phyloP scores from a whole-genome alignment of 352 stramenopile genomes.

The Phytophthora tentaculata region DNA sequence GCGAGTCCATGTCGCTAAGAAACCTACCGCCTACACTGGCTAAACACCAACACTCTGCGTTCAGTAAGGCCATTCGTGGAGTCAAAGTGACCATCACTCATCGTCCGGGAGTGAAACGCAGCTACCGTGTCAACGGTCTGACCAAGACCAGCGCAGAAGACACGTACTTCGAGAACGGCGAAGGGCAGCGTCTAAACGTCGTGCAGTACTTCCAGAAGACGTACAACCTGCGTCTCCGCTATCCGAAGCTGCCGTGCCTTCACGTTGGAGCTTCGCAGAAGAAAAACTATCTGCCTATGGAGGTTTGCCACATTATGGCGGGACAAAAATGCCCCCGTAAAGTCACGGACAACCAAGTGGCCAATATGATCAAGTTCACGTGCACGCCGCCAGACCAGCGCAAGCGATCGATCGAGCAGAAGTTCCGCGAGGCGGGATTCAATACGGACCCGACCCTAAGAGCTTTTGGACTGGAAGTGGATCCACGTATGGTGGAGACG shows the following conservation, averaged over 20 bases:
- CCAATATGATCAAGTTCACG: slow-evolving; percentile 84
- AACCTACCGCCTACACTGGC: slow-evolving; percentile 41
- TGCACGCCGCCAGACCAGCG: slow-evolving; percentile 61
- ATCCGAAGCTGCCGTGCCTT: slow-evolving; percentile 79
- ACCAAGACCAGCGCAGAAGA: slow-evolving; percentile 47
- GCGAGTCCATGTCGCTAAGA: slow-evolving; percentile 35
- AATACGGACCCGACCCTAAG: slow-evolving; percentile 51
- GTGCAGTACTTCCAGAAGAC: slow-evolving; percentile 62
- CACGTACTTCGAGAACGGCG: slow-evolving; percentile 70
- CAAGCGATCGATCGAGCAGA: slow-evolving; percentile 65
- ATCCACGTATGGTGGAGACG: slow-evolving; percentile 59
- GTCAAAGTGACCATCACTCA: slow-evolving; percentile 77
- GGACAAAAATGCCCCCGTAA: slow-evolving; percentile 84
- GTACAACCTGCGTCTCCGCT: slow-evolving; percentile 64
- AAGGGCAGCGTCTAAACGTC: slow-evolving; percentile 53
- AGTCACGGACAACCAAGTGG: slow-evolving; percentile 77
- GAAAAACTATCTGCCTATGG: slow-evolving; percentile 84
- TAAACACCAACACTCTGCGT: slow-evolving; percentile 51
- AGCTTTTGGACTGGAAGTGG: slow-evolving; percentile 66
- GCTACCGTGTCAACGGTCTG: slow-evolving; percentile 74
- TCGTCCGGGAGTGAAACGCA: slow-evolving; percentile 56
- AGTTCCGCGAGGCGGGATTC: slow-evolving; percentile 67
- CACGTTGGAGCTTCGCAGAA: slow-evolving; percentile 79
- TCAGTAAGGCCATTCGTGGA: slow-evolving; percentile 64
- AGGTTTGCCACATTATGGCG: slow-evolving; percentile 75